These are phyloP conservation scores for Abrus precatorius DNA, from an alignment of 306 rosid species.

Conservation along the genomic window DNA sequence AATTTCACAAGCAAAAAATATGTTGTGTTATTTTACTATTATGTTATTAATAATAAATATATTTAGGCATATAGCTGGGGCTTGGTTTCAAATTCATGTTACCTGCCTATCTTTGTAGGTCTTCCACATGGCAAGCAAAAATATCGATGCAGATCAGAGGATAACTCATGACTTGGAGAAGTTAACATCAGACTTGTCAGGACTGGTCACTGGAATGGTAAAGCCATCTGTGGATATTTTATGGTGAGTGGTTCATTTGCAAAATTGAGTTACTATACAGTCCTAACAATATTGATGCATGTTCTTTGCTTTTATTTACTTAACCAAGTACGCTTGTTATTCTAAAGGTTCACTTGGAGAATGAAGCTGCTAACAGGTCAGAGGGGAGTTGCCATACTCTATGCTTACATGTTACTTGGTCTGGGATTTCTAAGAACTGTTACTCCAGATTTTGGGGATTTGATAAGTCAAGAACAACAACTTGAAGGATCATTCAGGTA, in stretches of 20 bases:
- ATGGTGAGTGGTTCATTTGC: constrained; percentile 64
- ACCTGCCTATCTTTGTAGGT: constrained; percentile 63
- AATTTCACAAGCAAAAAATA: neutral
- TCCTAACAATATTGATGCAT: constrained; percentile 23
- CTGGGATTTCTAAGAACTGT: constrained; percentile 78
- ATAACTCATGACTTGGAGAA: constrained; percentile 87
- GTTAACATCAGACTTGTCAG: constrained; percentile 79
- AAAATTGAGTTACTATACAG: neutral
- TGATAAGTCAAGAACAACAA: constrained; percentile 81
- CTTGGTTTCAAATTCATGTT: constrained; percentile 36
- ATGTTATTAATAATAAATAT: neutral
- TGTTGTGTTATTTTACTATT: neutral
- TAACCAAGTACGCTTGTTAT: constrained; percentile 25
- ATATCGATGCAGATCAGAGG: constrained; percentile 88
- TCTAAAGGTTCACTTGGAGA: constrained; percentile 92
- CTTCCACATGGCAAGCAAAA: constrained; percentile 81
- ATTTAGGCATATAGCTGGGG: constrained; percentile 8
- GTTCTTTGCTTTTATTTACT: constrained; percentile 3
- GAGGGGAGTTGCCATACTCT: constrained; percentile 86
- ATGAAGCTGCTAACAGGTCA: constrained; percentile 93
- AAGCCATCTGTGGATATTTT: constrained; percentile 90
- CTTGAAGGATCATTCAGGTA: constrained; percentile 93
- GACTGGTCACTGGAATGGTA: constrained; percentile 91
- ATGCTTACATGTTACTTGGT: constrained; percentile 92
- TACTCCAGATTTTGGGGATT: constrained; percentile 90